Evolutionary conservation across 2,329 filamentous ascomycete genomes (phyloP).

Genomic region (Colletotrichum sp.): DNA sequence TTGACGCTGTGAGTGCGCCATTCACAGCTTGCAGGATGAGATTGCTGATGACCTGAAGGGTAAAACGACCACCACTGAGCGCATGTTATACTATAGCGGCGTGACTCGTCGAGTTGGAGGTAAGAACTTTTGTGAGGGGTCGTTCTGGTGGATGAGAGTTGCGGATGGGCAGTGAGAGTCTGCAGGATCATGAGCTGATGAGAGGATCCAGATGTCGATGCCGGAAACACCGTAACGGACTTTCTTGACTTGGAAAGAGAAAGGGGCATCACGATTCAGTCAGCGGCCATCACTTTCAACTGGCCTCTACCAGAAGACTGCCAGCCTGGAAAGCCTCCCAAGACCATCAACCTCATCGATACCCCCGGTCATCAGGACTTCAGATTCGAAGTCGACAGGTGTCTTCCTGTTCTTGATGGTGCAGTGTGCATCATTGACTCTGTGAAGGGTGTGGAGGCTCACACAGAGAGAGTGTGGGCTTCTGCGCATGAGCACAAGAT

Average conservation of each 20-base stretch:
- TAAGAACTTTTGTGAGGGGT: conserved; percentile 31
- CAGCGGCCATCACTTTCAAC: conserved; percentile 91
- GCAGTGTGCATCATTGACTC: conserved; percentile 93
- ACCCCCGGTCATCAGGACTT: conserved; percentile 98
- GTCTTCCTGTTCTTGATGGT: conserved; percentile 85
- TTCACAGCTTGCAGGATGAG: not conserved
- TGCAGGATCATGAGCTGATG: not conserved
- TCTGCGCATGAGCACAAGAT: conserved; percentile 88
- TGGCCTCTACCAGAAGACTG: conserved; percentile 73
- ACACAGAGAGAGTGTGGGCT: conserved; percentile 95
- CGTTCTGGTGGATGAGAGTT: not conserved
- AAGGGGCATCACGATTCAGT: conserved; percentile 96
- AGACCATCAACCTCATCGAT: conserved; percentile 91
- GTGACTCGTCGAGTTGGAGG: conserved; percentile 84
- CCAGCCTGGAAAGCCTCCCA: conserved; percentile 46
- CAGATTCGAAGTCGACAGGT: conserved; percentile 93
- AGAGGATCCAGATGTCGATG: conserved; percentile 75
- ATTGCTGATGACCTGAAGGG: conserved; percentile 53
- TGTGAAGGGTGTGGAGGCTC: conserved; percentile 92
- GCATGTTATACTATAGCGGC: conserved; percentile 97
- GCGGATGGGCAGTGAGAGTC: not conserved
- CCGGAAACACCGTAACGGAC: conserved; percentile 96
- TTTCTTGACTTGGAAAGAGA: conserved; percentile 92
- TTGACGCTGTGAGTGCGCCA: conserved; percentile 74
- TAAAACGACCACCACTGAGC: conserved; percentile 98